Percentiles rank a stretch among this genome's conserved stretches.
These are phyloP conservation scores for Agastache rugosa DNA, from an alignment of 257 asterid species.

Conservation along the genomic window DNA sequence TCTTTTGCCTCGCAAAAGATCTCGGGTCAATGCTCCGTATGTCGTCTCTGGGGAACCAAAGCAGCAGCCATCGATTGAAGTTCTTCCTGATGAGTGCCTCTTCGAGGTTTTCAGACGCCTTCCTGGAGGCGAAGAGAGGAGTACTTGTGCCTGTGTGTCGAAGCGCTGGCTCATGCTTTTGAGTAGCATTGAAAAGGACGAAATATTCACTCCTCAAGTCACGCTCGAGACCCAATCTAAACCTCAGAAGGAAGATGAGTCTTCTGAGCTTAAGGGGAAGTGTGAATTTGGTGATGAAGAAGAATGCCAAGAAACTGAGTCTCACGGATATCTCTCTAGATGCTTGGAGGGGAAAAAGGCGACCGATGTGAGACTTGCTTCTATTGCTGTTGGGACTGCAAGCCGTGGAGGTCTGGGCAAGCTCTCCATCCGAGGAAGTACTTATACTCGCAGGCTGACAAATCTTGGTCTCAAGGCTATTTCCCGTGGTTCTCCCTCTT, in stretches of 20 bases:
- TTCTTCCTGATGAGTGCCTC: constrained; percentile 92
- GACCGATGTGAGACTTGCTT: constrained; percentile 80
- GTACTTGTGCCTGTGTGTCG: constrained; percentile 77
- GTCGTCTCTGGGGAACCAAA: constrained; percentile 47
- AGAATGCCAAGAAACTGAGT: constrained; percentile 42
- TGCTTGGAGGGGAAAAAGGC: constrained; percentile 86
- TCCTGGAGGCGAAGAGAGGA: constrained; percentile 64
- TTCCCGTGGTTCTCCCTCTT: constrained; percentile 71
- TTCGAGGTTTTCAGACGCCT: constrained; percentile 83
- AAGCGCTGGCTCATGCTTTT: constrained; percentile 86
- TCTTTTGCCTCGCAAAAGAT: constrained; percentile 70
- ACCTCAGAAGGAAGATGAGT: constrained; percentile 28
- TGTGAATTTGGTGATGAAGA: constrained; percentile 36
- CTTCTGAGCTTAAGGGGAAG: constrained; percentile 40
- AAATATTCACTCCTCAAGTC: constrained; percentile 38
- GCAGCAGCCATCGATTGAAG: constrained; percentile 69
- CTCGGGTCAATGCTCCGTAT: constrained; percentile 67
- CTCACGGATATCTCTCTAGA: constrained; percentile 69
- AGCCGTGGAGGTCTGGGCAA: constrained; percentile 86
- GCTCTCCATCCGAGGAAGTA: constrained; percentile 73
- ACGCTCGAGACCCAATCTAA: constrained; percentile 39
- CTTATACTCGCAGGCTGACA: constrained; percentile 56
- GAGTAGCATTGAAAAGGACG: constrained; percentile 67
- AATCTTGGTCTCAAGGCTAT: constrained; percentile 73
- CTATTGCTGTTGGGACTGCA: constrained; percentile 80